Percentiles rank a stretch among this genome's conserved stretches.
These are phyloP conservation scores for Nicotiana paniculata DNA, from an alignment of 257 asterid species.

Conservation along the genomic window DNA sequence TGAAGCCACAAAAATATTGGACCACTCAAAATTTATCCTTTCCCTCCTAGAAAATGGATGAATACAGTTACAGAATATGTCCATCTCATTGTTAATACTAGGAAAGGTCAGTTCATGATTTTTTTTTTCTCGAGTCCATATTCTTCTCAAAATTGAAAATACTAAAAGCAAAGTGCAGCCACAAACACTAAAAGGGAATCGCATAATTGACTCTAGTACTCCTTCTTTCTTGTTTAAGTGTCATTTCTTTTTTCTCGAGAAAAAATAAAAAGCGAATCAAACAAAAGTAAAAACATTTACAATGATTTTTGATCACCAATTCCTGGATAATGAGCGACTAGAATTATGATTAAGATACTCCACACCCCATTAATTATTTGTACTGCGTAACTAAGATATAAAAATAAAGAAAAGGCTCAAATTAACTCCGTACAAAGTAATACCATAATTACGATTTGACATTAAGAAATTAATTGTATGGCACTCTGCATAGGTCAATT, in stretches of 20 bases:
- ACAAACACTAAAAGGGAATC: too few species aligned
- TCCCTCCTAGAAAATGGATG: not conserved
- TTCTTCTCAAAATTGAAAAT: not conserved
- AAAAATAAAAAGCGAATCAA: too few species aligned
- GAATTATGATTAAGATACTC: too few species aligned
- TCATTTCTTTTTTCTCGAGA: too few species aligned
- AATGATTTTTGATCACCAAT: too few species aligned
- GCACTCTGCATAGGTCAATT: not conserved
- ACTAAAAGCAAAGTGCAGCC: not conserved
- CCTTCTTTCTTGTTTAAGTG: too few species aligned
- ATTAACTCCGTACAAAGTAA: not conserved
- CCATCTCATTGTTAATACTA: not conserved
- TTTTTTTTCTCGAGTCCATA: not conserved
- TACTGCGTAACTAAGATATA: not conserved
- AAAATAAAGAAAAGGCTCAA: not conserved
- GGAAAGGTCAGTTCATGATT: not conserved
- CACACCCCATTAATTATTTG: too few species aligned
- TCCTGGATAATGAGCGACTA: too few species aligned
- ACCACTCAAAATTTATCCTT: not conserved
- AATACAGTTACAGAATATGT: not conserved
- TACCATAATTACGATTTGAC: not conserved
- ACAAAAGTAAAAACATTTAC: too few species aligned
- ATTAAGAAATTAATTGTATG: not conserved
- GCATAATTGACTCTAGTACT: too few species aligned
- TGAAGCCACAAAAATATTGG: constrained; percentile 9